phyloP scores from a whole-genome alignment of 306 rosid genomes.

The Medicago ruthenica region DNA sequence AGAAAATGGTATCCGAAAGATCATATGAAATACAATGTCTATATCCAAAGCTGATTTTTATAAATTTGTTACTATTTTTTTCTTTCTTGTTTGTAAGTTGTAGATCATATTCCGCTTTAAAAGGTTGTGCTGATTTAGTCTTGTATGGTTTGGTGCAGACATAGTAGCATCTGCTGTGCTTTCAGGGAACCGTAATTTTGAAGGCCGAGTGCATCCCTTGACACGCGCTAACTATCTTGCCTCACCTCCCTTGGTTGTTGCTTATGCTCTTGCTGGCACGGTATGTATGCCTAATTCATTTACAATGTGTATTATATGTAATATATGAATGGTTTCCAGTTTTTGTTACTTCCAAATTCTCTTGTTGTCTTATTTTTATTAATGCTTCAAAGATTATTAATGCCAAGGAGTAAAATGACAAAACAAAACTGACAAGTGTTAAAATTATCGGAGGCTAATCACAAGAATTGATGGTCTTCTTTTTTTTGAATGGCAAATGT shows the following conservation, averaged over 20 bases:
- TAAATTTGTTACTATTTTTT: neutral
- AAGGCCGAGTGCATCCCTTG: constrained; percentile 98
- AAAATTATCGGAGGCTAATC: constrained; percentile 4
- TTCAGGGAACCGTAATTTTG: constrained; percentile 97
- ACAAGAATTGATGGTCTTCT: neutral
- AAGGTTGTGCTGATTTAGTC: constrained; percentile 20
- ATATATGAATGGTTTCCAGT: constrained; percentile 28
- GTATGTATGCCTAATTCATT: constrained; percentile 50
- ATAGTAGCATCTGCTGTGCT: constrained; percentile 91
- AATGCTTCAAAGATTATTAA: neutral
- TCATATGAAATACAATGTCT: constrained; percentile 26
- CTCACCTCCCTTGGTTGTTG: constrained; percentile 96
- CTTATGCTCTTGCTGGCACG: constrained; percentile 98
- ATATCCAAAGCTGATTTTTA: constrained; percentile 32
- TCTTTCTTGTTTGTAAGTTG: constrained; percentile 20
- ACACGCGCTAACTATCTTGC: constrained; percentile 99
- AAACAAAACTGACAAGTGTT: constrained; percentile 5
- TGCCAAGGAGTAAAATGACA: neutral
- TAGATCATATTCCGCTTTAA: constrained; percentile 18
- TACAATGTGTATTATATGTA: constrained; percentile 20
- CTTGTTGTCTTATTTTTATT: constrained; percentile 17
- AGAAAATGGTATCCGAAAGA: constrained; percentile 69
- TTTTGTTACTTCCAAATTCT: constrained; percentile 27
- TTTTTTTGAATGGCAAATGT: no score
- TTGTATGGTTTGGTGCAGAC: constrained; percentile 60